Evolutionary conservation across 768 basidiomycete species (phyloP), one percentile per base, ranked within the genome.

Genomic region (Ramaria sp.): DNA sequence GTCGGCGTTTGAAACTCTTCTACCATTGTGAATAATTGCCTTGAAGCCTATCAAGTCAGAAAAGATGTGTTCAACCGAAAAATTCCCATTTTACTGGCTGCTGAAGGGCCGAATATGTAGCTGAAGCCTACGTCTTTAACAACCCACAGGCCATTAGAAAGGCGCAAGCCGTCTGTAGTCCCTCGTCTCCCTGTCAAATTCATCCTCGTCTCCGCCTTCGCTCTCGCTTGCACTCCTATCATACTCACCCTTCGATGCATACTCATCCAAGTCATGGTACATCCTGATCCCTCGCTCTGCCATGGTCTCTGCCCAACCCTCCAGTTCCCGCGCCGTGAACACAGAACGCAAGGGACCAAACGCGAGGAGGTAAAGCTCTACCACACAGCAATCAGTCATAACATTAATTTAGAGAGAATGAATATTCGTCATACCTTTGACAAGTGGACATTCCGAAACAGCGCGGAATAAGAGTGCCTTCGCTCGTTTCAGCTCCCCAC

Each of bases 351-450:
- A 72, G 9, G 45, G n/a, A 3, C 80, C 77, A 69, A 90, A 91
- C 17, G 88, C 89, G 47, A 88, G 62, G 59, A 91, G 70, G 74
- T 91, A 90, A 46, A 91, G 68, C 48, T 83, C 88, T 91, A 65
- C n/a, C n/a, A n/a, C n/a, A n/a, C n/a, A n/a, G n/a, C 53, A 63
- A 64, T 61, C 17, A 48, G 22, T 54, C 5, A 30, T 42, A 5
- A 17, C n/a, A 27, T 27, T 27, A 17, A n/a, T 7, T 55, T 65
- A 49, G 22, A 33, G 33, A 17, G 20, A 22, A 11, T 24, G 22
- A n/a, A 42, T 24, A 27, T 5, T 27, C 5, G 27, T 62, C 68
- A 42, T 51, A 85, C 88, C 86, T 77, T 91, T 91, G 9, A 73
- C 74, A 33, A 88, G 67, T 1, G 89, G 86, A 62, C 87, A 90